Percentiles rank a stretch among this genome's conserved stretches.
phyloP scores from a whole-genome alignment of 768 basidiomycete species.

The Lactarius evosmus region DNA sequence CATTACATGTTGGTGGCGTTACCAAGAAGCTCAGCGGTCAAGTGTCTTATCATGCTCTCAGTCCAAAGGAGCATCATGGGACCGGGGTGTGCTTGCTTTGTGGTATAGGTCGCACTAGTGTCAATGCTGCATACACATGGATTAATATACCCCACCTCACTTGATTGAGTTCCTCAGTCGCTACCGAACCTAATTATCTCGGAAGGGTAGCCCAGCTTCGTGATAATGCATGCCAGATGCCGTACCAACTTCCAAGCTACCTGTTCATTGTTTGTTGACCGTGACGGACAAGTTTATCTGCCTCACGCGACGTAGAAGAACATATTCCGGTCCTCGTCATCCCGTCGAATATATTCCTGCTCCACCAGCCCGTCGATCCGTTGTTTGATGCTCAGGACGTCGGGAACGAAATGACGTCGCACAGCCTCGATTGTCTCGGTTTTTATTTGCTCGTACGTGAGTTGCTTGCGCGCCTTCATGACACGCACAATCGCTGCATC shows the following conservation, averaged over 20 bases:
- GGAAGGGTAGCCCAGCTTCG: not conserved
- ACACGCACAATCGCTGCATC: slow-evolving; percentile 96
- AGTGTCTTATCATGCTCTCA: not conserved
- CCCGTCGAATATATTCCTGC: slow-evolving; percentile 78
- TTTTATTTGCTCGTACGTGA: slow-evolving; percentile 75
- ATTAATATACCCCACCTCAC: not conserved
- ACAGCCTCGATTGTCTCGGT: slow-evolving; percentile 83
- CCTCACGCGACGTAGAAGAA: slow-evolving; percentile 76
- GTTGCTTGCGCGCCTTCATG: slow-evolving; percentile 90
- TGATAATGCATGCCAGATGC: not conserved
- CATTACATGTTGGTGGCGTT: slow-evolving; percentile 2
- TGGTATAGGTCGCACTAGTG: not conserved
- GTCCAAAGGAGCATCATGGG: not conserved
- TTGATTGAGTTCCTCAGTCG: not conserved
- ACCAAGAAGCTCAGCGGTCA: not conserved
- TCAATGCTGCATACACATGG: not conserved
- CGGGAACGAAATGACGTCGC: slow-evolving; percentile 82
- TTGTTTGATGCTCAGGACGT: slow-evolving; percentile 81
- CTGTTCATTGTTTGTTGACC: not conserved
- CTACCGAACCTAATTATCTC: not conserved
- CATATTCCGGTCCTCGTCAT: slow-evolving; percentile 63
- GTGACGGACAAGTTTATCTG: not conserved
- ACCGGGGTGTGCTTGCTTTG: not conserved
- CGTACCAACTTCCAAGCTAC: not conserved
- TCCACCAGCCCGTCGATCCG: slow-evolving; percentile 81